A percentile compares a stretch with the other conserved stretches of the same genome.
phyloP scores from a whole-genome alignment of 192 early-diverging fungal species.

The Backusella psychrophila region DNA sequence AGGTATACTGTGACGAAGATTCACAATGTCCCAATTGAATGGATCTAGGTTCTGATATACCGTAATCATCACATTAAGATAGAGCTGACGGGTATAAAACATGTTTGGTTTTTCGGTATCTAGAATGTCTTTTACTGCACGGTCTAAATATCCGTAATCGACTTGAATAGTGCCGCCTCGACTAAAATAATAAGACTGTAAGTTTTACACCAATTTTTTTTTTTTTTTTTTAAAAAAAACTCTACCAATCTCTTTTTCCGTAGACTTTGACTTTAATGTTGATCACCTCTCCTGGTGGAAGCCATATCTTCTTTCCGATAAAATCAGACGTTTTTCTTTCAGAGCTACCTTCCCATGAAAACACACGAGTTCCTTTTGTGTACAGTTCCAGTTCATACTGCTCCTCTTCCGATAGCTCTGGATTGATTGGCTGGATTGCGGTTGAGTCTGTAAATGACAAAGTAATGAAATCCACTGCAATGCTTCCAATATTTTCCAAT shows the following conservation, averaged over 20 bases:
- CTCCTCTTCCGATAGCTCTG: conserved; percentile 60
- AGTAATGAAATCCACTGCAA: conserved; percentile 67
- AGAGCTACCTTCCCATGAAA: conserved; percentile 46
- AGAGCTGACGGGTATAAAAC: conserved; percentile 68
- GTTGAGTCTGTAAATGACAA: conserved; percentile 57
- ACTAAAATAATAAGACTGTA: conserved; percentile 30
- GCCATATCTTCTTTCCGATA: conserved; percentile 37
- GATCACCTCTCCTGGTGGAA: conserved; percentile 49
- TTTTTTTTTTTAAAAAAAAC: too few relatives aligned
- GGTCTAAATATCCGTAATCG: conserved; percentile 63
- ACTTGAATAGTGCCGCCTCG: conserved; percentile 68
- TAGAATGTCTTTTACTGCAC: conserved; percentile 16
- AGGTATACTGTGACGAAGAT: conserved; percentile 35
- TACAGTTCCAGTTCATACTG: conserved; percentile 76
- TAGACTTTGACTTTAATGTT: conserved; percentile 63
- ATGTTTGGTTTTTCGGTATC: neutral
- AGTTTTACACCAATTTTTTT: too few relatives aligned
- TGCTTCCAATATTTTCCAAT: conserved; percentile 75
- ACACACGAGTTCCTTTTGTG: conserved; percentile 53
- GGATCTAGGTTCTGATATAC: conserved; percentile 63
- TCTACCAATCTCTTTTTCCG: conserved; percentile 70
- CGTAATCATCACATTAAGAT: conserved; percentile 66
- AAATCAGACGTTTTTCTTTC: conserved; percentile 19
- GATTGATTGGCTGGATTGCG: conserved; percentile 28
- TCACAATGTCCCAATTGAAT: conserved; percentile 64